Evolutionary conservation across 208 protist genomes (phyloP).

Genomic region (Acanthamoeba healyi): DNA sequence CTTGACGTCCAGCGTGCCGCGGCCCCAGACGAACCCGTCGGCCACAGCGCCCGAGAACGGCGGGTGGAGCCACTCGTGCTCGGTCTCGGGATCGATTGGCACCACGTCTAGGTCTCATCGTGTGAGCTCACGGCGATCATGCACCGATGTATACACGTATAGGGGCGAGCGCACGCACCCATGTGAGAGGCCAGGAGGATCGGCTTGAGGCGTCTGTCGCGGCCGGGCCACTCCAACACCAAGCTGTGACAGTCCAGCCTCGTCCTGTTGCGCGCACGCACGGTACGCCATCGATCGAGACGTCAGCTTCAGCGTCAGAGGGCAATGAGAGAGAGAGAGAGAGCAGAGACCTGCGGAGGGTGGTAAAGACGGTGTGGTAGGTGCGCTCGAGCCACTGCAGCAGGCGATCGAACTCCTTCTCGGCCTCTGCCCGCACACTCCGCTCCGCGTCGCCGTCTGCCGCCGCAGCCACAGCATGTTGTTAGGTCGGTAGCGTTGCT

Average conservation of each 20-base stretch:
- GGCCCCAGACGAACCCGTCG: slow-evolving; percentile 25
- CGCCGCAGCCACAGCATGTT: neutral
- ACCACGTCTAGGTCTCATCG: neutral
- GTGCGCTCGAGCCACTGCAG: slow-evolving; percentile 9
- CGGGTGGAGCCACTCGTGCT: slow-evolving; percentile 8
- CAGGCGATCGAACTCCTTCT: slow-evolving; percentile 1
- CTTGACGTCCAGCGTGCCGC: slow-evolving; percentile 70
- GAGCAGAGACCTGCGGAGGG: neutral
- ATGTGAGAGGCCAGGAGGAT: slow-evolving; percentile 14
- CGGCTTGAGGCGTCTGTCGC: neutral
- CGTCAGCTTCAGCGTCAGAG: neutral
- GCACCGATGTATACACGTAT: neutral
- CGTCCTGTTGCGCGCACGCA: too few relatives aligned
- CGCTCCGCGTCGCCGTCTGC: neutral
- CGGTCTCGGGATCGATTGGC: neutral
- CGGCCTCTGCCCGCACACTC: neutral
- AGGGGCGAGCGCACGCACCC: neutral
- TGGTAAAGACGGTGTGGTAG: neutral
- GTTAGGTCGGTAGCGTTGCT: too few relatives aligned
- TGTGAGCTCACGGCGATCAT: too few relatives aligned
- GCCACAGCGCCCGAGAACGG: neutral
- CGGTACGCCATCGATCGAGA: too few relatives aligned
- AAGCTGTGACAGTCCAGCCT: slow-evolving; percentile 28
- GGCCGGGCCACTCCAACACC: neutral
- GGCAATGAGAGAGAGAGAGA: neutral